Conservation (phyloP, 306 rosid species). For the Castanospermum australe region DNA sequence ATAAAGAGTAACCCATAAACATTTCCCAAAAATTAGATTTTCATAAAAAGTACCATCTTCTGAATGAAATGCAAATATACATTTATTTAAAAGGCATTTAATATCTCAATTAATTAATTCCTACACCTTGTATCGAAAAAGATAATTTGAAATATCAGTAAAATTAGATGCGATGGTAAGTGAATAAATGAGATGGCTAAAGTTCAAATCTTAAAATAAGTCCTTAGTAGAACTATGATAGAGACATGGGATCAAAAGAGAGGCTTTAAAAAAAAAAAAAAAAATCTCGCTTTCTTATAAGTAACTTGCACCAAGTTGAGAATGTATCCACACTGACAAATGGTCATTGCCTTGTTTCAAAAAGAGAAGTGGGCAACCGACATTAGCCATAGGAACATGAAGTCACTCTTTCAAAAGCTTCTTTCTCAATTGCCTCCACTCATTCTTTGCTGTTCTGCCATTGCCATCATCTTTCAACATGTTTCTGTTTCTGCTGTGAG, state of each 20-base stretch:
- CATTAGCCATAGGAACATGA: conserved; percentile 14
- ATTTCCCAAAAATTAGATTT: neutral
- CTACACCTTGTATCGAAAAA: neutral
- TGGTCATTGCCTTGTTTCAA: neutral
- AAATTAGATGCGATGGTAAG: too few species aligned
- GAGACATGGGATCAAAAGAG: neutral
- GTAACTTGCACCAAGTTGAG: neutral
- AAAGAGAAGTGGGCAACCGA: neutral
- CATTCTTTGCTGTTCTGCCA: conserved; percentile 1
- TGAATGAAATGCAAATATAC: neutral
- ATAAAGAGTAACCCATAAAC: neutral
- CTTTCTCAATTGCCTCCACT: neutral
- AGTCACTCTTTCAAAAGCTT: neutral
- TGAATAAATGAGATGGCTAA: too few species aligned
- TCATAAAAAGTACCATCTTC: neutral
- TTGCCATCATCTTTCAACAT: conserved; percentile 7
- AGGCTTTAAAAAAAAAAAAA: neutral
- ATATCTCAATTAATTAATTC: neutral
- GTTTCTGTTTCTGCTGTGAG: conserved; percentile 2
- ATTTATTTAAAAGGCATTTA: neutral
- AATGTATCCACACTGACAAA: neutral
- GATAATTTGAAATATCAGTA: too few species aligned
- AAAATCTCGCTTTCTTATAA: conserved; percentile 1
- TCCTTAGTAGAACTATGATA: neutral
- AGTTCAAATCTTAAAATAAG: too few species aligned